Evolutionary conservation across 306 rosid genomes (phyloP).

Genomic region (Coriaria nepalensis): DNA sequence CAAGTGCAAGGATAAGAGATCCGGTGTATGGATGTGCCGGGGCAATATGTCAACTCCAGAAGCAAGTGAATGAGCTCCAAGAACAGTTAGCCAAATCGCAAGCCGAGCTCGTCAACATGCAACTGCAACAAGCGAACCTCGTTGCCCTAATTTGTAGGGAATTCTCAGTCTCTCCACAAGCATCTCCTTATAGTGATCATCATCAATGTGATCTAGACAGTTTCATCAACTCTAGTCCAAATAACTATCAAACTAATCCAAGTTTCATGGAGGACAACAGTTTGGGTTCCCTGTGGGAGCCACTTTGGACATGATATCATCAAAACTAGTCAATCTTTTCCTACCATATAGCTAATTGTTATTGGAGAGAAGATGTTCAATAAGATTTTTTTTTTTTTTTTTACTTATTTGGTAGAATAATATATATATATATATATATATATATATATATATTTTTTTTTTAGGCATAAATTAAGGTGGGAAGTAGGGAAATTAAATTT

Average conservation of each 20-base stretch:
- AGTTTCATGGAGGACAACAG: slow-evolving; percentile 6
- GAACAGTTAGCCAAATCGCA: slow-evolving; percentile 16
- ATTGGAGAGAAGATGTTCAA: too few species aligned
- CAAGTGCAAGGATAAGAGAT: slow-evolving; percentile 19
- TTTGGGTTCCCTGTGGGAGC: slow-evolving; percentile 3
- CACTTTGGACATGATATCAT: slow-evolving; percentile 10
- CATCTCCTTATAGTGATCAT: not conserved
- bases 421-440: too few species aligned
- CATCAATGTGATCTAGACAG: not conserved
- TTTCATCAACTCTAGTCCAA: not conserved
- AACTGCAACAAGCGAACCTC: slow-evolving; percentile 10
- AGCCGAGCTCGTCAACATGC: slow-evolving; percentile 20
- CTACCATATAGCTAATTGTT: too few species aligned
- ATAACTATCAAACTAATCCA: not conserved
- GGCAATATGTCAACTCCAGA: slow-evolving; percentile 19
- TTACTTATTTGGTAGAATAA: too few species aligned
- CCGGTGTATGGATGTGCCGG: slow-evolving; percentile 23
- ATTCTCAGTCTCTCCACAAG: slow-evolving; percentile 2
- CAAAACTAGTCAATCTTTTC: too few species aligned
- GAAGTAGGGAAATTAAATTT: too few species aligned
- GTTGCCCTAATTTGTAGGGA: slow-evolving; percentile 15
- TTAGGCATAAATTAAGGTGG: too few species aligned
- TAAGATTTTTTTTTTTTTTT: too few species aligned
- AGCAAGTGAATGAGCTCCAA: slow-evolving; percentile 18
- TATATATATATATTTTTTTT: too few species aligned